phyloP scores from a whole-genome alignment of 208 protist species.

The Trypanosoma congolense region DNA sequence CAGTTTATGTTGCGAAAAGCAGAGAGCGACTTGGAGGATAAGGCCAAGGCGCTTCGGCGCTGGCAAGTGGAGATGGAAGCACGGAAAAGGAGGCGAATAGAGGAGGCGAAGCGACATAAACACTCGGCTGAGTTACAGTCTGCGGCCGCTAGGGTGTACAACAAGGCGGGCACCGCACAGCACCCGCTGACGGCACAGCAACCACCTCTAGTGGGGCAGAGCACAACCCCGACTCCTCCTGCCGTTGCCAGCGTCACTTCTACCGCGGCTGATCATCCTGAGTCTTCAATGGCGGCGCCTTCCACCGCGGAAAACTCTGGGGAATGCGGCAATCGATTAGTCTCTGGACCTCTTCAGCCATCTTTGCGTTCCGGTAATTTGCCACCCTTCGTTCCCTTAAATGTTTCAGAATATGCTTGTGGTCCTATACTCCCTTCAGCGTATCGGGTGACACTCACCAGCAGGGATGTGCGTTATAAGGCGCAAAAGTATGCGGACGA shows the following conservation, averaged over 20 bases:
- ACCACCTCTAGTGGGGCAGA: background rate
- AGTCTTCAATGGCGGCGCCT: too few species aligned
- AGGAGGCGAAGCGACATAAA: conserved; percentile 23
- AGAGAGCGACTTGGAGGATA: conserved; percentile 31
- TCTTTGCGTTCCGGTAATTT: background rate
- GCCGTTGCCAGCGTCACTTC: too few species aligned
- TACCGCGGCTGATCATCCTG: too few species aligned
- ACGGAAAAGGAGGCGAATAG: conserved; percentile 28
- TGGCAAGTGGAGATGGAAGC: conserved; percentile 39
- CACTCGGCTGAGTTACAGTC: conserved; percentile 5
- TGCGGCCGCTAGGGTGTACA: background rate
- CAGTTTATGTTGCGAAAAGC: conserved; percentile 41
- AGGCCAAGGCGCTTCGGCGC: conserved; percentile 28
- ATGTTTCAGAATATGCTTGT: conserved; percentile 43
- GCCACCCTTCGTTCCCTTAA: too few species aligned
- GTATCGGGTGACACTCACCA: conserved; percentile 53
- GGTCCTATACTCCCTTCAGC: conserved; percentile 61
- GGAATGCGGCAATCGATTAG: too few species aligned
- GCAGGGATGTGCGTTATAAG: conserved; percentile 46
- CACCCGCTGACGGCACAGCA: background rate
- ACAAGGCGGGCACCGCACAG: background rate
- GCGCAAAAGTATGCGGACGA: conserved; percentile 67
- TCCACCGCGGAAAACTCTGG: too few species aligned
- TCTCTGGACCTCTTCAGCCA: too few species aligned
- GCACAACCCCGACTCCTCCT: too few species aligned